Evolutionary conservation across 805 yeast species (phyloP).

Genomic region (Candida andamanensis): DNA sequence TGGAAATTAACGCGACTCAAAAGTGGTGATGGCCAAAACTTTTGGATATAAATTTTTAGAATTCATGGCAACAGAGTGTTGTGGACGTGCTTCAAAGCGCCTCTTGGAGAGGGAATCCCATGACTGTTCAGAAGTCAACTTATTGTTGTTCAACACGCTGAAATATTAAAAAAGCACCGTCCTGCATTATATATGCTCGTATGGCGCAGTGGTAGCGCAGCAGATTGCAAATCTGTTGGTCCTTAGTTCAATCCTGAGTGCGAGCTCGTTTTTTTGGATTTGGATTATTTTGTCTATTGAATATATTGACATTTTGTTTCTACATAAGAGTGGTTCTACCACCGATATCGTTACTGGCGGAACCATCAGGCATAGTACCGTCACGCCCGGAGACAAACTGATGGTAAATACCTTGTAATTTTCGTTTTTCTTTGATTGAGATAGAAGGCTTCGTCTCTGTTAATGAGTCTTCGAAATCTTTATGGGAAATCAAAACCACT

Average conservation of each 20-base stretch:
- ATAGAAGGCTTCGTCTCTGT: slow-evolving; percentile 86
- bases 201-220: slow-evolving; percentile 99
- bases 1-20: no score
- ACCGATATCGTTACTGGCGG: slow-evolving; percentile 74
- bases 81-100: no score
- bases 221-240: slow-evolving; percentile 98
- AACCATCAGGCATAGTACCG: slow-evolving; percentile 85
- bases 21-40: no score
- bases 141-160: no score
- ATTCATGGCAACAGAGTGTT: no score
- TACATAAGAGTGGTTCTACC: slow-evolving; percentile 81
- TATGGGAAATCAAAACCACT: slow-evolving; percentile 41
- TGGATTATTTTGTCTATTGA: background rate
- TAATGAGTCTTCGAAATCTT: slow-evolving; percentile 59
- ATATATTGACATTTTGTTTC: slow-evolving; percentile 7
- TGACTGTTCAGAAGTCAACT: no score
- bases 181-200: no score
- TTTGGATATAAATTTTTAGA: no score
- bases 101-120: no score
- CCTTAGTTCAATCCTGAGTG: slow-evolving; percentile 95
- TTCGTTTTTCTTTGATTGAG: slow-evolving; percentile 61
- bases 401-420: slow-evolving; percentile 58
- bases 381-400: slow-evolving; percentile 74
- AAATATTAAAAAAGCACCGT: no score
- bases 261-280: slow-evolving; percentile 54